phyloP scores from a whole-genome alignment of 2,329 filamentous ascomycete species.

The Colletotrichum eleusines region DNA sequence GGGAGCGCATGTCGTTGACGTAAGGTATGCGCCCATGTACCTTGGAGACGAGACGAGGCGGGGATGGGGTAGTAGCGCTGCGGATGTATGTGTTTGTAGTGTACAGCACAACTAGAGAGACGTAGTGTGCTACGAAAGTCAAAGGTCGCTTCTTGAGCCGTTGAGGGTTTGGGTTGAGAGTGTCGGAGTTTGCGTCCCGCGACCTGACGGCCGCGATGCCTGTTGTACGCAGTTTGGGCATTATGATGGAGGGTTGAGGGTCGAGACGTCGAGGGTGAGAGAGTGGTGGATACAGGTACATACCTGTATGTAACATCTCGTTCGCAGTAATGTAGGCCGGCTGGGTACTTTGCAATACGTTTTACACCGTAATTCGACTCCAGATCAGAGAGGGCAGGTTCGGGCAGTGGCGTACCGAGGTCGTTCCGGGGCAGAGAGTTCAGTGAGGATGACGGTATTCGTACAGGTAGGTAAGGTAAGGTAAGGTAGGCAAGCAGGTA shows the following conservation, averaged over 20 bases:
- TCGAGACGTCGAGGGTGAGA: slow-evolving; percentile 23
- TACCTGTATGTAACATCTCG: no score
- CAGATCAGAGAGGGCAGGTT: background rate
- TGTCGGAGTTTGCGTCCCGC: background rate
- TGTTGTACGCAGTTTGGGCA: background rate
- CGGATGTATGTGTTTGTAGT: no score
- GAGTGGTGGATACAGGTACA: slow-evolving; percentile 12
- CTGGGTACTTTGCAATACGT: background rate
- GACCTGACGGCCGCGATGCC: background rate
- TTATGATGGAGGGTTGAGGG: background rate
- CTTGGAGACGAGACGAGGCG: background rate
- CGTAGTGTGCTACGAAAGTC: background rate
- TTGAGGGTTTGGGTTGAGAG: background rate
- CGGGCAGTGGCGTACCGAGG: slow-evolving; percentile 12
- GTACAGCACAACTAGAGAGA: no score
- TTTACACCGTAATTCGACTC: background rate
- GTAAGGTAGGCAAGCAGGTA: no score
- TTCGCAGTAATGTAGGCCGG: no score
- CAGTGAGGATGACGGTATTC: background rate
- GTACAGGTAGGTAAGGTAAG: no score
- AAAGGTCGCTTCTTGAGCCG: background rate
- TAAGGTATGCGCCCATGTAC: background rate
- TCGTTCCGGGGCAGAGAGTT: background rate
- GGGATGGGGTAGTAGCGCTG: slow-evolving; percentile 1
- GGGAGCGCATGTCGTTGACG: slow-evolving; percentile 20